phyloP scores from a whole-genome alignment of 768 basidiomycete species.

The Dentipellis fragilis region DNA sequence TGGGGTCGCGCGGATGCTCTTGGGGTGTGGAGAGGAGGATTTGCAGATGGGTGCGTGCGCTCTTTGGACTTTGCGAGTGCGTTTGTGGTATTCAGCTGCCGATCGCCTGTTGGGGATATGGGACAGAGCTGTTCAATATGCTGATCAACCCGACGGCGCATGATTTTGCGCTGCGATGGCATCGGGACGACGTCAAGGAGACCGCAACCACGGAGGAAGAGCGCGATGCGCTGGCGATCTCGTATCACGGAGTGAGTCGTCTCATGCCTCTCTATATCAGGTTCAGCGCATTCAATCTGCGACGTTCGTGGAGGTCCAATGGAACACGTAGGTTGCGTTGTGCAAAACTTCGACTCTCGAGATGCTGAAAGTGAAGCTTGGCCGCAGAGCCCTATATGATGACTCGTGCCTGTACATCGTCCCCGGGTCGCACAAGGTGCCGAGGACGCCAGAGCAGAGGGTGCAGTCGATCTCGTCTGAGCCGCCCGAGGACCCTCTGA shows the following conservation, averaged over 20 bases:
- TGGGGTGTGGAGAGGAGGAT: slow-evolving; percentile 47
- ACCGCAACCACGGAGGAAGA: slow-evolving; percentile 54
- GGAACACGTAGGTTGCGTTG: slow-evolving; percentile 55
- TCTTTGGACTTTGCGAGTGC: not conserved
- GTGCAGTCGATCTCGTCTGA: slow-evolving; percentile 37
- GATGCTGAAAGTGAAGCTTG: no score
- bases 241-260: slow-evolving; percentile 55
- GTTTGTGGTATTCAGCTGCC: not conserved
- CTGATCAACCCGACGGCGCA: slow-evolving; percentile 58
- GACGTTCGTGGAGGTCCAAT: slow-evolving; percentile 45
- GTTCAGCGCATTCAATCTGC: not conserved
- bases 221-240: slow-evolving; percentile 38
- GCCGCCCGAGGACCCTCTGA: slow-evolving; percentile 46
- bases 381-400: slow-evolving; percentile 48
- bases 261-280: not conserved
- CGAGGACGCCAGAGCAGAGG: slow-evolving; percentile 51
- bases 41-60: slow-evolving; percentile 60
- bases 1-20: slow-evolving; percentile 30
- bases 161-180: slow-evolving; percentile 70
- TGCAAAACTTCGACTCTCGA: not conserved
- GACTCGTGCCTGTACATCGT: slow-evolving; percentile 66
- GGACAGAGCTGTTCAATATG: slow-evolving; percentile 62
- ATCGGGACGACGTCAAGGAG: slow-evolving; percentile 64
- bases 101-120: not conserved
- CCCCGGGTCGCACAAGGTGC: slow-evolving; percentile 51